phyloP scores from a whole-genome alignment of 768 basidiomycete species.

The Hygrocybe punicea region DNA sequence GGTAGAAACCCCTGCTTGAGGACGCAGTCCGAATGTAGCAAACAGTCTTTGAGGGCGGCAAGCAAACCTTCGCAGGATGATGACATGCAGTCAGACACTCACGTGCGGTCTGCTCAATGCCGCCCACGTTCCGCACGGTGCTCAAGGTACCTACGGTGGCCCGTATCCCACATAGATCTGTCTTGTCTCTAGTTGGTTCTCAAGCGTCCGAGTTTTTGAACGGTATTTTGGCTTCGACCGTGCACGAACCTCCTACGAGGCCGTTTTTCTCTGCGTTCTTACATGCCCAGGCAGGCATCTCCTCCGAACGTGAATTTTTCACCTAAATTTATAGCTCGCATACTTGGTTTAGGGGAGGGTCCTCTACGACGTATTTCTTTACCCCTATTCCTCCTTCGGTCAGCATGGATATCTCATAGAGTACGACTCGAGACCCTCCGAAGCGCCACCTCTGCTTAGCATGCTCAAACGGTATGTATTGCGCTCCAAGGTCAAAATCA shows the following conservation, averaged over 20 bases:
- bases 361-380: conserved; percentile 84
- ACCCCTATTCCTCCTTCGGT: conserved; percentile 50
- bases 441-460: conserved; percentile 58
- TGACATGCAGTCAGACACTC: conserved; percentile 48
- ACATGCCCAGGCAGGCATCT: conserved; percentile 65
- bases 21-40: conserved; percentile 85
- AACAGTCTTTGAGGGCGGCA: conserved; percentile 75
- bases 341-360: conserved; percentile 68
- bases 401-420: conserved; percentile 64
- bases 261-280: conserved; percentile 72
- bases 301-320: conserved; percentile 4
- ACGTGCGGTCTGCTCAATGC: not conserved
- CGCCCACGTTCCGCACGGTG: not conserved
- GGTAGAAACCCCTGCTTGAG: conserved; percentile 73
- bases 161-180: conserved; percentile 57
- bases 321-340: conserved; percentile 8
- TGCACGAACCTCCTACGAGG: conserved; percentile 41
- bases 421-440: conserved; percentile 60
- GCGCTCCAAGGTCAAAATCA: conserved; percentile 82
- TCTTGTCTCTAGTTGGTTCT: conserved; percentile 76
- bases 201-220: conserved; percentile 82
- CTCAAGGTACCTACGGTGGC: conserved; percentile 47
- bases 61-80: conserved; percentile 77
- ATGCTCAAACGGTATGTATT: conserved; percentile 82
- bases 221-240: conserved; percentile 59